Evolutionary conservation across 305 asterid genomes (phyloP).

Genomic region (Solanum hybrid): DNA sequence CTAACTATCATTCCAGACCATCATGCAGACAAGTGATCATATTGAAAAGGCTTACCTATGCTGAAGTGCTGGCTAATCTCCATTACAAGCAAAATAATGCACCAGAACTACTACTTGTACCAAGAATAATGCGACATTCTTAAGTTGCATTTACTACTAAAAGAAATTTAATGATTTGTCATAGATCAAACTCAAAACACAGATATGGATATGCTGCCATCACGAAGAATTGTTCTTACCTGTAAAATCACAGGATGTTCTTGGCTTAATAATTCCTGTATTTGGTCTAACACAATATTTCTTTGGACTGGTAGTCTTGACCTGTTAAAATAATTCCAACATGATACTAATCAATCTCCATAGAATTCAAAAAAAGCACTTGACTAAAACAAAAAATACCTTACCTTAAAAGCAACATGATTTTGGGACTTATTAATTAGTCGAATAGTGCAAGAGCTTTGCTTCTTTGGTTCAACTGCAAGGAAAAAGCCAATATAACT

Average conservation of each 20-base stretch:
- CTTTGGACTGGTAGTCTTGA: slow-evolving; percentile 42
- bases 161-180: neutral
- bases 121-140: neutral
- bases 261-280: slow-evolving; percentile 26
- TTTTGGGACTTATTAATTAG: slow-evolving; percentile 7
- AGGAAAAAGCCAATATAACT: neutral
- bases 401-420: slow-evolving; percentile 16
- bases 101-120: neutral
- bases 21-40: neutral
- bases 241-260: slow-evolving; percentile 22
- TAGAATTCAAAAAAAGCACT: neutral
- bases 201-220: neutral
- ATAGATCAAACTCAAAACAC: neutral
- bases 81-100: neutral
- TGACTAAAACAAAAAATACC: neutral
- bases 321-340: slow-evolving; percentile 17
- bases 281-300: slow-evolving; percentile 36
- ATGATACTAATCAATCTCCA: neutral
- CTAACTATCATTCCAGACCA: neutral
- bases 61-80: neutral
- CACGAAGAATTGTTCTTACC: neutral
- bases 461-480: slow-evolving; percentile 14
- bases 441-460: slow-evolving; percentile 14
- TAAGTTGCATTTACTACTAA: neutral
- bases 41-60: neutral